phyloP scores from a whole-genome alignment of 1,139 yeast species.

The Candida sp. region DNA sequence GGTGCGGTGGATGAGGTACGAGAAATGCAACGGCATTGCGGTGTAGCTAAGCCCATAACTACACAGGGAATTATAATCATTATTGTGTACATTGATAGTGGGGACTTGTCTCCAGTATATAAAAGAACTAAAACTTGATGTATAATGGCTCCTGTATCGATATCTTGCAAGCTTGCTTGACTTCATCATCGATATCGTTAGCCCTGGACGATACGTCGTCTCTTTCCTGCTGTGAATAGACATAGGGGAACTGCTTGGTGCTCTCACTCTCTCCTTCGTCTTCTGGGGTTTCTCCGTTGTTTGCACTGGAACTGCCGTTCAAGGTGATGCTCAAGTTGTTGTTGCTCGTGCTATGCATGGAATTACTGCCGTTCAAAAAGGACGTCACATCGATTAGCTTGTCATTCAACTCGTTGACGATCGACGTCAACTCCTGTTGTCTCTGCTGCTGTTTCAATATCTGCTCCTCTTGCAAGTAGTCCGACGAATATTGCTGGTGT shows the following conservation, averaged over 20 bases:
- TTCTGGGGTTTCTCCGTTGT: constrained; percentile 4
- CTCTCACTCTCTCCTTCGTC: not conserved
- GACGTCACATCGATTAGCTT: constrained; percentile 49
- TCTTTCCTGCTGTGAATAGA: constrained; percentile 23
- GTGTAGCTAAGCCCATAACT: too few species aligned
- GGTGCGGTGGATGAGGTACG: not conserved
- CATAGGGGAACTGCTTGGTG: constrained; percentile 19
- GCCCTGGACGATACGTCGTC: constrained; percentile 22
- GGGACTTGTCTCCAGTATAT: too few species aligned
- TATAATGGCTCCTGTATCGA: constrained; percentile 30
- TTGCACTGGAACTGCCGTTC: constrained; percentile 3
- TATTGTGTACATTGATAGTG: not conserved
- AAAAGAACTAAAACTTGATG: constrained; percentile 18
- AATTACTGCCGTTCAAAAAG: constrained; percentile 26
- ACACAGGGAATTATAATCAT: not conserved
- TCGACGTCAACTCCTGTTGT: constrained; percentile 45
- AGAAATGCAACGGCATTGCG: not conserved
- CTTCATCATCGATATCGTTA: constrained; percentile 20
- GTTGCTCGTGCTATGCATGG: constrained; percentile 16
- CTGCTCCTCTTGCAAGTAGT: constrained; percentile 44
- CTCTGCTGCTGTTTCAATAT: constrained; percentile 45
- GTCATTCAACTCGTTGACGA: constrained; percentile 48
- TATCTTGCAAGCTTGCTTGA: constrained; percentile 27
- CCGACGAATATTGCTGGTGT: constrained; percentile 31
- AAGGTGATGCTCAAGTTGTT: constrained; percentile 10